Base-by-base conservation (phyloP, 768 basidiomycete species). In the Scleroderma bovista region DNA sequence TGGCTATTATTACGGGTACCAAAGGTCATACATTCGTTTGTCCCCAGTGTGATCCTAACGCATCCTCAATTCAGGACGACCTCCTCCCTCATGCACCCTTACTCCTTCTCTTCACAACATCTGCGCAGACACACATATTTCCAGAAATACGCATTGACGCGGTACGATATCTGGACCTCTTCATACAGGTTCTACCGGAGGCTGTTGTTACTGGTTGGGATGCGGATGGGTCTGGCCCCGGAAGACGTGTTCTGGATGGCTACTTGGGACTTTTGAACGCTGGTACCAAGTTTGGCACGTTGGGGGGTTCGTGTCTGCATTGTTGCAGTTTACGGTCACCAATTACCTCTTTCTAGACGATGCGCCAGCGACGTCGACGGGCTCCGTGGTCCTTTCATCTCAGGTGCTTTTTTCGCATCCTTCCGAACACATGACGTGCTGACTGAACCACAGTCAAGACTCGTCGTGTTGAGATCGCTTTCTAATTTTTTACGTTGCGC, bases 141-240 rank as follows among this genome's bases (percentile, higher is more conserved):
- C 93, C 93, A 19, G 92, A 95, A 65, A 92, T 97, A 52, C 80
- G 93, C 15, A 77, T 97, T 34, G 94, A 97, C 61, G 90, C 92
- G 3, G 75, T 95, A 47, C 82, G 84, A 12, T 81, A 92, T 56
- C 67, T 97, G 38, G 78, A 88, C 58, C 62, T 94, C 20, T 75
- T 92, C 36, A 74, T 96, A 3, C 81, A 85, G 33, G 60, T 73
- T 51, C 79, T 87, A 4, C 92, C 93, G 10, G 73, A 75, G 37
- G 69, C 75, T 8, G 80, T 93, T 4, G 77, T 84, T 3, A 70
- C 72, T 46, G 83, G 84, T 8, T 94, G 89, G 88, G 75, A 76
- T 40, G 71, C 74, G 49, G 66, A 61, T n/a, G 71, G 66, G 24
- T 63, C 65, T 31, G 72, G 74, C 9, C 78, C 85, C 59, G 84